Conservation (phyloP, 225 moss, liverwort and hornwort species). For the Physcomitrium patens region DNA sequence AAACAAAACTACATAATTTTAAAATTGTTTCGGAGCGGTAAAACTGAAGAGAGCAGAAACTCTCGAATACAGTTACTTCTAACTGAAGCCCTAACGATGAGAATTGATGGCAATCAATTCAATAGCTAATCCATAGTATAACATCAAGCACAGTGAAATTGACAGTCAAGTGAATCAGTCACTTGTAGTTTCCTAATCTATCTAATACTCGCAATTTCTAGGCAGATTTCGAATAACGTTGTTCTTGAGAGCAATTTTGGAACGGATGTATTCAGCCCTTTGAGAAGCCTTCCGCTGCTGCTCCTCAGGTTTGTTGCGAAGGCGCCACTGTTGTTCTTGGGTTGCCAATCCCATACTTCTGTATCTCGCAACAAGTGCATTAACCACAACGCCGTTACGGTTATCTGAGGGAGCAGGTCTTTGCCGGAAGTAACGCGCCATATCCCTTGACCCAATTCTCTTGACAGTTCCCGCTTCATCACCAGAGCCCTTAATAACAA, state of each 20-base stretch:
- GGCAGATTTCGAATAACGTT: slow-evolving; percentile 86
- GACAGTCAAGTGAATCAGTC: too few species aligned
- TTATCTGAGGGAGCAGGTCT: slow-evolving; percentile 78
- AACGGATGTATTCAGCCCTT: slow-evolving; percentile 74
- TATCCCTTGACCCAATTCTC: slow-evolving; percentile 88
- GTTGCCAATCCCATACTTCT: slow-evolving; percentile 94
- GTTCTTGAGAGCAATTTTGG: slow-evolving; percentile 83
- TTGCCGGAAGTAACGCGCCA: slow-evolving; percentile 86
- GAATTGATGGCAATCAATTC: too few species aligned
- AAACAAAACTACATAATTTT: too few species aligned
- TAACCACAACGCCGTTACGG: slow-evolving; percentile 77
- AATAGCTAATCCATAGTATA: too few species aligned
- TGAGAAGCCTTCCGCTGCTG: slow-evolving; percentile 75
- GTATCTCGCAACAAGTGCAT: slow-evolving; percentile 84
- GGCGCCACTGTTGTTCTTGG: slow-evolving; percentile 68
- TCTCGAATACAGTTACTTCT: too few species aligned
- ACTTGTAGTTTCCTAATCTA: too few species aligned
- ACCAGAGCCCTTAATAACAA: slow-evolving; percentile 62
- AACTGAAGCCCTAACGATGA: too few species aligned
- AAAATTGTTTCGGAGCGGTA: too few species aligned
- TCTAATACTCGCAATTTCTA: slow-evolving; percentile 62
- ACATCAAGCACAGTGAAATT: too few species aligned
- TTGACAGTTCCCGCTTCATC: slow-evolving; percentile 58
- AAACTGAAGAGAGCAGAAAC: too few species aligned
- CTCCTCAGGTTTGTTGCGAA: slow-evolving; percentile 70